Base-by-base conservation (phyloP, 129 eudicot species). In the carrot (Daucus carota) region DNA sequence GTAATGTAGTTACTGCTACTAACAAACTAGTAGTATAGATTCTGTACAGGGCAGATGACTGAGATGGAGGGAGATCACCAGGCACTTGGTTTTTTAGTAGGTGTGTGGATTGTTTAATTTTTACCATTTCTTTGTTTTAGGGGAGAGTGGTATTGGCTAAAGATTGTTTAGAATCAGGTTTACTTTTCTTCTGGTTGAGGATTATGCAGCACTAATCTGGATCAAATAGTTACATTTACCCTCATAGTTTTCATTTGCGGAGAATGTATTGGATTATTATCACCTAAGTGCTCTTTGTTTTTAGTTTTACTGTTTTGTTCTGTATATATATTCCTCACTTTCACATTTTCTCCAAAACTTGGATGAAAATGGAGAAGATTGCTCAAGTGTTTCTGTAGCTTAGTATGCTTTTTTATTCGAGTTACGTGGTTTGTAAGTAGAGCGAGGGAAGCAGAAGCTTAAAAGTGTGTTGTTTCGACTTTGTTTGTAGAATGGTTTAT, bases 41-140 rank as follows among this genome's bases (percentile, higher is more conserved):
- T 75, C 32, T 75, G 79, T 75, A 75, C 79, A 75, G 77, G 34
- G 75, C 57, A 63, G 31, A 36, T 8, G 41, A 63, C n/a, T 14
- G 8, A 52, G 33, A 68, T 18, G 36, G 28, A 66, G 31, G 16
- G 73, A 34, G 32, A 68, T 68, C 46, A 18, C 43, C 73, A 68
- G 47, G 47, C 45, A 20, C 81, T 73, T 78, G 75, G 65, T 73
- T 69, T n/a, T n/a, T 73, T 72, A 76, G 18, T 77, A 76, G 82
- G 77, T 72, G 84, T 81, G 84, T 81, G 77, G 80, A 24, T 70
- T 76, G 77, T 76, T 76, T 78, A 72, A 71, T 62, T 81, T 71
- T 81, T 76, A 46, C 80, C 74, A 81, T 70, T 81, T 41, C 71
- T 78, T 70, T 46, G 72, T 77, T 66, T 57, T 34, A 77, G 62